Evolutionary conservation across 2,329 filamentous ascomycete species (phyloP).

Genomic region (Colletotrichum liaoningense): DNA sequence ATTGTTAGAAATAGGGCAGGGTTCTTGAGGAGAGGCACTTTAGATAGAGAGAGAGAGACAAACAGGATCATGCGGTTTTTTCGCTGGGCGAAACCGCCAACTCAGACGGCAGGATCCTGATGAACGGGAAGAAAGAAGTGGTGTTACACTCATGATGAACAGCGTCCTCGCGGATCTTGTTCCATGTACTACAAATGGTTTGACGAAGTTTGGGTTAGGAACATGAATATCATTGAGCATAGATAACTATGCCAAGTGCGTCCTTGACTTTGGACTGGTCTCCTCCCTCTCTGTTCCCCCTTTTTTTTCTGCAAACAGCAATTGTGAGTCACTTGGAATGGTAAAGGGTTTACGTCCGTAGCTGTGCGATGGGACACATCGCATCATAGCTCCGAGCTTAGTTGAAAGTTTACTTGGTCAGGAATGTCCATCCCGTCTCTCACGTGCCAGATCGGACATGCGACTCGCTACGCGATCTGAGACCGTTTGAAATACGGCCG

Average conservation of each 20-base stretch:
- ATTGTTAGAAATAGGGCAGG: not conserved
- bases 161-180: not conserved
- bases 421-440: too few relatives aligned
- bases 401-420: too few relatives aligned
- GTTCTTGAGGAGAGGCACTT: not conserved
- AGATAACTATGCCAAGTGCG: not conserved
- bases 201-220: not conserved
- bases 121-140: not conserved
- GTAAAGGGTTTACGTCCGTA: too few relatives aligned
- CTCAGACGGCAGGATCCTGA: not conserved
- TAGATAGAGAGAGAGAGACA: not conserved
- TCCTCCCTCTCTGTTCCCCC: not conserved
- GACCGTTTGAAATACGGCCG: too few relatives aligned
- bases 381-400: too few relatives aligned
- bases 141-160: constrained; percentile 1
- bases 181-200: not conserved
- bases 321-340: too few relatives aligned
- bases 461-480: too few relatives aligned
- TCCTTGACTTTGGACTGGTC: not conserved
- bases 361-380: too few relatives aligned
- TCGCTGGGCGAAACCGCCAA: constrained; percentile 16
- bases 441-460: too few relatives aligned
- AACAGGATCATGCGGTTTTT: not conserved
- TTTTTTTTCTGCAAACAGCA: not conserved
- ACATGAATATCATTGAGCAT: not conserved